Conservation (phyloP, 306 rosid genomes). For the Aeschynomene evenia region DNA sequence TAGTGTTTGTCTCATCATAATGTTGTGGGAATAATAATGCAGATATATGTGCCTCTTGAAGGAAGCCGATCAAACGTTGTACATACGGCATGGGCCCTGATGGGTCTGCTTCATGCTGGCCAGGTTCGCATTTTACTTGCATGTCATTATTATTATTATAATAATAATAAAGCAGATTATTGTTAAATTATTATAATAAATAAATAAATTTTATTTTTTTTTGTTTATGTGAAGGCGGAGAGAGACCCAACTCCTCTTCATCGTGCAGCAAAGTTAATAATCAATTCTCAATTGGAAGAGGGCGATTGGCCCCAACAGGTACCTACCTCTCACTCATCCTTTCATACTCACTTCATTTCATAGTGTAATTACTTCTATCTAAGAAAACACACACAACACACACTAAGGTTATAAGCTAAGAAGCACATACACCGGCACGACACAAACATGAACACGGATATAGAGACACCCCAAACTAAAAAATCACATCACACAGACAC, state of each 20-base stretch:
- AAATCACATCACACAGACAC: too few relatives aligned
- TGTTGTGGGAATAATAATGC: background rate
- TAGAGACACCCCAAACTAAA: too few relatives aligned
- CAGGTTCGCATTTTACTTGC: conserved; percentile 35
- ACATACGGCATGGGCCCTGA: conserved; percentile 72
- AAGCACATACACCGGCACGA: too few relatives aligned
- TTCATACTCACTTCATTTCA: background rate
- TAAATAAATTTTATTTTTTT: background rate
- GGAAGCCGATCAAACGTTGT: conserved; percentile 57
- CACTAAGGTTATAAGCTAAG: too few relatives aligned
- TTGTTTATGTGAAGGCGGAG: conserved; percentile 37
- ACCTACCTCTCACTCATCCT: background rate
- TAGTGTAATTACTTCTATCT: too few relatives aligned
- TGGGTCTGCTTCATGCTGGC: conserved; percentile 60
- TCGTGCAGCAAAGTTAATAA: conserved; percentile 51
- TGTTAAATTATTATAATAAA: too few relatives aligned
- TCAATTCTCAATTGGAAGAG: conserved; percentile 58
- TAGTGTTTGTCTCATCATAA: background rate
- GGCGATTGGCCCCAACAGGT: conserved; percentile 80
- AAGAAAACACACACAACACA: too few relatives aligned
- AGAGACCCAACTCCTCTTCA: conserved; percentile 63
- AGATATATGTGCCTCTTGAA: conserved; percentile 55
- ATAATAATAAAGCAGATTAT: too few relatives aligned
- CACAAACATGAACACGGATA: too few relatives aligned
- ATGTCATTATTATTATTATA: background rate